Conservation (phyloP, 495 filamentous ascomycete genomes). For the Talaromyces nanjingensis region DNA sequence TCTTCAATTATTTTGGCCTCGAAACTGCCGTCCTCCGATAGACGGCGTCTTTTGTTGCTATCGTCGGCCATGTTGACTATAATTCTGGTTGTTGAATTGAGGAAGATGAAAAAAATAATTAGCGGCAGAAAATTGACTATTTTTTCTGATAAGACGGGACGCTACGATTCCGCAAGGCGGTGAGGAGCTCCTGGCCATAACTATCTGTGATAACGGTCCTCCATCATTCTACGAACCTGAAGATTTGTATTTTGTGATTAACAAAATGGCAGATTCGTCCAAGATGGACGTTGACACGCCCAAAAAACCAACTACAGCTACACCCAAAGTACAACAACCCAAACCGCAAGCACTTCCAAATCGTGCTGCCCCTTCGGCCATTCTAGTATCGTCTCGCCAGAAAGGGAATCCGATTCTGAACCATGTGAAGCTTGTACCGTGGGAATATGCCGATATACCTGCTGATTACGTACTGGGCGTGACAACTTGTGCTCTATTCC, state of each 20-base stretch:
- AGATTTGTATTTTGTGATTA: background rate
- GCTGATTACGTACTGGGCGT: slow-evolving; percentile 85
- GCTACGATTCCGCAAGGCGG: background rate
- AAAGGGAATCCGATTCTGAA: slow-evolving; percentile 94
- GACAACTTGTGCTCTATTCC: slow-evolving; percentile 87
- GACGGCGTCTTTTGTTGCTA: slow-evolving; percentile 24
- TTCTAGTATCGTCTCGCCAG: slow-evolving; percentile 78
- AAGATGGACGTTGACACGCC: slow-evolving; percentile 48
- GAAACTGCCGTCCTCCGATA: slow-evolving; percentile 20
- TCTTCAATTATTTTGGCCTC: slow-evolving; percentile 2
- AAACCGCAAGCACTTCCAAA: slow-evolving; percentile 73
- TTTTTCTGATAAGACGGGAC: slow-evolving; percentile 2
- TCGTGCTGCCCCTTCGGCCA: slow-evolving; percentile 63
- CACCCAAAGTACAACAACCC: slow-evolving; percentile 68
- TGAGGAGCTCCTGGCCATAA: background rate
- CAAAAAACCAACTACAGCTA: background rate
- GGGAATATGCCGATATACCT: slow-evolving; percentile 94
- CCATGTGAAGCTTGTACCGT: slow-evolving; percentile 72
- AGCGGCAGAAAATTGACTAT: slow-evolving; percentile 36
- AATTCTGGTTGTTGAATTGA: slow-evolving; percentile 17
- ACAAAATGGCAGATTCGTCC: background rate
- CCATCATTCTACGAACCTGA: background rate
- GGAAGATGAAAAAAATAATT: slow-evolving; percentile 23
- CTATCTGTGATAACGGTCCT: background rate
- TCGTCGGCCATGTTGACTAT: slow-evolving; percentile 26